These are phyloP conservation scores for Globisporangium radiosum DNA, from an alignment of 352 stramenopile genomes.

Conservation along the genomic window DNA sequence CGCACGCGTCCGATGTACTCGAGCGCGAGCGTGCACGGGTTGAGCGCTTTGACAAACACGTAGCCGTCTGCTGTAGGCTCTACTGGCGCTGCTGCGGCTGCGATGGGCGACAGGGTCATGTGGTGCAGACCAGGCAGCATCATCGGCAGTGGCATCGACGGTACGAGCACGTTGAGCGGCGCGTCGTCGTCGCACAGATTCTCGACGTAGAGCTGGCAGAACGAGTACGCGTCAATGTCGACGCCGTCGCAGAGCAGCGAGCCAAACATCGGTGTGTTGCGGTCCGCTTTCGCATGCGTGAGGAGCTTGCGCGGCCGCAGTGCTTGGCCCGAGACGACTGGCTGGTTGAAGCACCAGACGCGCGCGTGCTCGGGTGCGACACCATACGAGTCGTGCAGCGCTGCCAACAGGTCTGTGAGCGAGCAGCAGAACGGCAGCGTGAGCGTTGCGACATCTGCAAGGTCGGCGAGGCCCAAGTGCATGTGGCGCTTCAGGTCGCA, in stretches of 20 bases:
- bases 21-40: constrained; percentile 29
- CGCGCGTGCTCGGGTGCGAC: constrained; percentile 23
- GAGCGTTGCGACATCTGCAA: constrained; percentile 37
- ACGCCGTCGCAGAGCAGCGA: constrained; percentile 65
- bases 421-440: constrained; percentile 67
- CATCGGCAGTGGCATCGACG: not conserved
- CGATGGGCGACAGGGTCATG: not conserved
- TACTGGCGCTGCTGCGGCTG: not conserved
- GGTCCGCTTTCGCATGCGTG: constrained; percentile 29
- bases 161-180: constrained; percentile 11
- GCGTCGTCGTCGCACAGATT: constrained; percentile 24
- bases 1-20: constrained; percentile 37
- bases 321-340: constrained; percentile 61
- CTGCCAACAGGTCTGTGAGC: constrained; percentile 41
- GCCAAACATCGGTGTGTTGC: constrained; percentile 54
- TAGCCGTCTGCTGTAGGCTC: constrained; percentile 12
- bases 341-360: constrained; percentile 79
- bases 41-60: constrained; percentile 64
- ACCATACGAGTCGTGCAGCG: constrained; percentile 24
- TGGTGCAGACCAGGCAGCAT: not conserved
- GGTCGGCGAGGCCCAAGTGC: constrained; percentile 48
- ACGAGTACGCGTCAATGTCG: constrained; percentile 81
- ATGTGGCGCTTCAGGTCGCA: constrained; percentile 39
- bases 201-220: constrained; percentile 74
- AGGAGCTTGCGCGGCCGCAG: constrained; percentile 68